Evolutionary conservation across 176 grass and related monocot species (phyloP).

Genomic region (Zea luxurians): DNA sequence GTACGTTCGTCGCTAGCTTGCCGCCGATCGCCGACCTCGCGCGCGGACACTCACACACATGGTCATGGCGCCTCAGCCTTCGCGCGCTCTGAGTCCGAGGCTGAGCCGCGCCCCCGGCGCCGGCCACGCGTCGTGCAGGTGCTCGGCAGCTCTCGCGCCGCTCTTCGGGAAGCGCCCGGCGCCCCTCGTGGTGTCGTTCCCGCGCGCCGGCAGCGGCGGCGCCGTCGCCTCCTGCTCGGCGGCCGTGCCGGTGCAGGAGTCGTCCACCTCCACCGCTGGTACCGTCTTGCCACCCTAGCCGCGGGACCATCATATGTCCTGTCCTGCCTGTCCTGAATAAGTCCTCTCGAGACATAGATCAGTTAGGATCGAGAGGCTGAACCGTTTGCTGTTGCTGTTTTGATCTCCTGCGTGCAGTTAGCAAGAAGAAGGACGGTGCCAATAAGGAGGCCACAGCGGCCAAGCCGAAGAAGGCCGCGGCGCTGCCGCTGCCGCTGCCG

Average conservation of each 20-base stretch:
- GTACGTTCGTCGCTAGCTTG: background rate
- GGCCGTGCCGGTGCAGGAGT: slow-evolving; percentile 41
- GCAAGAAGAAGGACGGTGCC: slow-evolving; percentile 38
- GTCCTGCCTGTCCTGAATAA: background rate
- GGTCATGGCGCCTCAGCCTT: slow-evolving; percentile 47
- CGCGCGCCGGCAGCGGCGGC: background rate
- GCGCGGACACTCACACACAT: background rate
- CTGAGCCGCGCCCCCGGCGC: slow-evolving; percentile 11
- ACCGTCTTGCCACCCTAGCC: background rate
- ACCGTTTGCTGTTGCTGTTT: background rate
- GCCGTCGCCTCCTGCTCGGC: slow-evolving; percentile 38
- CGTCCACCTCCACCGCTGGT: slow-evolving; percentile 52
- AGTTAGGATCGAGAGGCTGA: too few species aligned
- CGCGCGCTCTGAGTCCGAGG: slow-evolving; percentile 24
- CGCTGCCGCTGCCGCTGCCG: slow-evolving; percentile 63
- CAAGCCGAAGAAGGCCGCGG: slow-evolving; percentile 70
- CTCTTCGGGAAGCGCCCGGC: slow-evolving; percentile 29
- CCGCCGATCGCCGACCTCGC: background rate
- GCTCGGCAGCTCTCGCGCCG: slow-evolving; percentile 9
- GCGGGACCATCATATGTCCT: background rate
- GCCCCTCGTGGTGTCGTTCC: slow-evolving; percentile 37
- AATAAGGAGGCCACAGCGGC: slow-evolving; percentile 33
- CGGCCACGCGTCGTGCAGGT: slow-evolving; percentile 27
- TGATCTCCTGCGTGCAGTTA: slow-evolving; percentile 4
- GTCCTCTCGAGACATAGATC: background rate